Conservation (phyloP, 2,329 filamentous ascomycete genomes). For the Monilinia aucupariae region DNA sequence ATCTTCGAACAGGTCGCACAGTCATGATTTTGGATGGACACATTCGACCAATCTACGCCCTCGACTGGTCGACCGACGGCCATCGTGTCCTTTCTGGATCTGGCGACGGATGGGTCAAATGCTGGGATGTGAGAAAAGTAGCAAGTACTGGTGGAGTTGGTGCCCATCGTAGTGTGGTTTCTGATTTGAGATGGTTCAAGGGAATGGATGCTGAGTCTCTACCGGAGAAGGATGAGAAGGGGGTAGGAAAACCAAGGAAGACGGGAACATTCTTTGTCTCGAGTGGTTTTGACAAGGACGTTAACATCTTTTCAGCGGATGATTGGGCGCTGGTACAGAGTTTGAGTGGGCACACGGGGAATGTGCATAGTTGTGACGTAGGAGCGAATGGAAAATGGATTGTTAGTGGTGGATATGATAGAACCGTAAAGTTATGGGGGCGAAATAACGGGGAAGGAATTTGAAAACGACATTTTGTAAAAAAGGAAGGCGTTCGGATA, state of each 20-base stretch:
- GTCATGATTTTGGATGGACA: slow-evolving; percentile 88
- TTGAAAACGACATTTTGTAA: slow-evolving; percentile 28
- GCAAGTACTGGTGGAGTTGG: slow-evolving; percentile 78
- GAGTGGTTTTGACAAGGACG: slow-evolving; percentile 86
- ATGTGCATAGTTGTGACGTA: slow-evolving; percentile 85
- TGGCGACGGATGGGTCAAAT: slow-evolving; percentile 93
- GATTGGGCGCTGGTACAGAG: slow-evolving; percentile 90
- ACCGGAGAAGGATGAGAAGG: slow-evolving; percentile 59
- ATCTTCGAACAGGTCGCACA: slow-evolving; percentile 83
- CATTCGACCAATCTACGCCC: slow-evolving; percentile 85
- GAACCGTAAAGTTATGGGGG: slow-evolving; percentile 94
- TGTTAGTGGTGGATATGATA: slow-evolving; percentile 87
- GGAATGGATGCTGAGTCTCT: slow-evolving; percentile 69
- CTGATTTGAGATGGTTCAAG: slow-evolving; percentile 90
- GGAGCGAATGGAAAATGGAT: slow-evolving; percentile 86
- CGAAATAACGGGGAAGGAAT: slow-evolving; percentile 65
- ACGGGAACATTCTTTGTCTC: slow-evolving; percentile 88
- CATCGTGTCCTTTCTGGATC: slow-evolving; percentile 90
- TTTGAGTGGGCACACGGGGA: slow-evolving; percentile 83
- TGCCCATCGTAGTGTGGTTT: slow-evolving; percentile 85
- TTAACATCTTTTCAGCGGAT: slow-evolving; percentile 93
- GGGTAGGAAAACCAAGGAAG: slow-evolving; percentile 68
- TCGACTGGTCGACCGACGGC: slow-evolving; percentile 90
- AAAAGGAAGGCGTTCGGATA: not conserved
- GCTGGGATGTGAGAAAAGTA: slow-evolving; percentile 93